These are phyloP conservation scores for Pleurozium schreberi DNA, from an alignment of 225 moss, liverwort and hornwort genomes.

Conservation along the genomic window DNA sequence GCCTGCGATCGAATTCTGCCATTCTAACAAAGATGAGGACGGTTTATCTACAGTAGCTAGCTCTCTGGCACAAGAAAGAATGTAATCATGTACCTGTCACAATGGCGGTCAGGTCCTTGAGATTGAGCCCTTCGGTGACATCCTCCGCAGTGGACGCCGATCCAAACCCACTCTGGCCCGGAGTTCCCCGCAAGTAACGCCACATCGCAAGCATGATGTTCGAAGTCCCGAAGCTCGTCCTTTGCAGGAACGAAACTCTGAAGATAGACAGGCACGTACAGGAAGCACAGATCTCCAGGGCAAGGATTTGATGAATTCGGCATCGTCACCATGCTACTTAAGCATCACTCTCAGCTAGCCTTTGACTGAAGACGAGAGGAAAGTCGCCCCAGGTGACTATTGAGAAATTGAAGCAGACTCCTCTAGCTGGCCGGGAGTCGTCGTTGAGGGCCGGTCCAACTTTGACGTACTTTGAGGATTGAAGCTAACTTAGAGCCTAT, in stretches of 20 bases:
- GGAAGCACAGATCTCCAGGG: background rate
- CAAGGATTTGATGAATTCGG: background rate
- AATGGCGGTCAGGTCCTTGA: constrained; percentile 5
- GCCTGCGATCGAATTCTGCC: background rate
- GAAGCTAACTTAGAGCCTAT: no score
- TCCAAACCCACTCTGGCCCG: constrained; percentile 27
- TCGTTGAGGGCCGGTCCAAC: no score
- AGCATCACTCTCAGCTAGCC: background rate
- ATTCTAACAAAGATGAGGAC: background rate
- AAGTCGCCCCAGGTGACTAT: no score
- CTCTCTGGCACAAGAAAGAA: background rate
- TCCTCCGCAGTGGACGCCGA: constrained; percentile 32
- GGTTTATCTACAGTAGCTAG: background rate
- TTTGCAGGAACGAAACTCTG: background rate
- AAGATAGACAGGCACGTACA: background rate
- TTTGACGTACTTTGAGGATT: no score
- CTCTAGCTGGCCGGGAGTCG: no score
- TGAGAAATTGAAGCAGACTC: no score
- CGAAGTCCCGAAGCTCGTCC: background rate
- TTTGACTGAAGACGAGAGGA: background rate
- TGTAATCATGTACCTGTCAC: background rate
- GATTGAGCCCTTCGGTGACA: constrained; percentile 20
- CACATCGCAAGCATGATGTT: background rate
- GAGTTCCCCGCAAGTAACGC: constrained; percentile 4
- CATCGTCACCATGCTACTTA: background rate